Conservation (phyloP, 2,329 filamentous ascomycete species). For the Davidsoniella eucalypti region DNA sequence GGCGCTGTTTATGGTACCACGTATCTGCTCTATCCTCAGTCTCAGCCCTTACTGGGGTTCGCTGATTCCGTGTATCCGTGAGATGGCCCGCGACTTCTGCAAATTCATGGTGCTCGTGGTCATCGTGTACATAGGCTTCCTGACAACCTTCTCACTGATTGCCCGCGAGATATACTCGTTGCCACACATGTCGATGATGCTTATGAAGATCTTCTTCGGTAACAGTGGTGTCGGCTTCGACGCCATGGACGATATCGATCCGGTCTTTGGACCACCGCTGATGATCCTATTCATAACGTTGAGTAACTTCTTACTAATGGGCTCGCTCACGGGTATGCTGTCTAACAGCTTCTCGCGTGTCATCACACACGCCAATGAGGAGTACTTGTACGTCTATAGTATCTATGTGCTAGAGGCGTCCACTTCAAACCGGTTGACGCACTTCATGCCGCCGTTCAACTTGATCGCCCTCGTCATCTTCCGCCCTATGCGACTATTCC, state of each 20-base stretch:
- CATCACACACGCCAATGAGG: slow-evolving; percentile 49
- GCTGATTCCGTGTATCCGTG: slow-evolving; percentile 75
- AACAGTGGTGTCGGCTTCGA: slow-evolving; percentile 61
- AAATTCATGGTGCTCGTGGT: slow-evolving; percentile 69
- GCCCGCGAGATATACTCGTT: slow-evolving; percentile 53
- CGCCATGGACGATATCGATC: slow-evolving; percentile 43
- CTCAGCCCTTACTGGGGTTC: slow-evolving; percentile 84
- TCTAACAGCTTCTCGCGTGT: slow-evolving; percentile 57
- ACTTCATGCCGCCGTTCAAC: slow-evolving; percentile 59
- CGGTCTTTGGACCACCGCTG: slow-evolving; percentile 40
- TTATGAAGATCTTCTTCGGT: slow-evolving; percentile 70
- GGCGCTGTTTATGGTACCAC: slow-evolving; percentile 76
- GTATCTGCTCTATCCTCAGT: slow-evolving; percentile 73
- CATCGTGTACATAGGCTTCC: slow-evolving; percentile 72
- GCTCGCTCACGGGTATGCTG: slow-evolving; percentile 61
- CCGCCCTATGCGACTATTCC: slow-evolving; percentile 52
- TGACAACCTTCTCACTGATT: slow-evolving; percentile 70
- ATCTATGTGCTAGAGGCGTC: slow-evolving; percentile 50
- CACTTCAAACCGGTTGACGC: slow-evolving; percentile 50
- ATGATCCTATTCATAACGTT: slow-evolving; percentile 62
- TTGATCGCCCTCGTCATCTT: slow-evolving; percentile 56
- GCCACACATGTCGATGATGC: slow-evolving; percentile 54
- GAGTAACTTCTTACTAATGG: slow-evolving; percentile 64
- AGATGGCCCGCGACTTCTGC: slow-evolving; percentile 86
- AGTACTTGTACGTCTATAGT: slow-evolving; percentile 63